Base-by-base conservation (phyloP, 352 stramenopile genomes). In the Plasmopara muralis region DNA sequence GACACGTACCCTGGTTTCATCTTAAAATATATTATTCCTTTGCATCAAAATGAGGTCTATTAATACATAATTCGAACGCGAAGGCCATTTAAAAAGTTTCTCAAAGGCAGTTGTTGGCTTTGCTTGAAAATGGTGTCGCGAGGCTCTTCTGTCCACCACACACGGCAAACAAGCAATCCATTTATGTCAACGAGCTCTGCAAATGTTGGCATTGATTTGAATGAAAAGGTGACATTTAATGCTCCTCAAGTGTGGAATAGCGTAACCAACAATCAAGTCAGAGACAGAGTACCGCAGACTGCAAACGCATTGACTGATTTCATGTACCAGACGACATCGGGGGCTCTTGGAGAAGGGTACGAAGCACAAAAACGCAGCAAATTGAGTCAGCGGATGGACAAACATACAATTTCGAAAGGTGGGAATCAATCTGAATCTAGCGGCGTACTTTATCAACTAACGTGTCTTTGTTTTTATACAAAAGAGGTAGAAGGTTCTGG, bases 101-200 rank as follows among this genome's bases (percentile, higher is more conserved):
- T 25, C 20, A 3, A 25, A 25, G 20, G 3, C 3, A 25, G 20
- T 25, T 25, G 20, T 25, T 25, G 20, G 20, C 20, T 3, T 25
- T 25, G 33, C 33, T 14, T 38, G 1, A 38, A 38, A 2, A 89
- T 89, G 76, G 71, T 89, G 15, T 92, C 78, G 0, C 70, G 81
- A 52, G 81, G 81, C 20, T 87, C 81, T 10, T 76, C 72, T 9
- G 71, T 92, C 57, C 77, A 87, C 57, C 72, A 92, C 63, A 76
- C 61, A 15, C 74, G 77, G 8, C 74, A 74, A 13, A 85, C 74
- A 42, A 72, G 74, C 31, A 92, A 88, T 43, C 78, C 78, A 61
- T 92, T 91, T 63, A 89, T 91, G 72, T 85, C 77, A n/a, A 91
- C 81, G 40, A 89, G 76, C 62, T 89, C 78, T 9, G 74, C 74